Evolutionary conservation across 1,139 yeast species (phyloP), one percentile per base, ranked within the genome.

Genomic region (Suhomyces bribrorum): DNA sequence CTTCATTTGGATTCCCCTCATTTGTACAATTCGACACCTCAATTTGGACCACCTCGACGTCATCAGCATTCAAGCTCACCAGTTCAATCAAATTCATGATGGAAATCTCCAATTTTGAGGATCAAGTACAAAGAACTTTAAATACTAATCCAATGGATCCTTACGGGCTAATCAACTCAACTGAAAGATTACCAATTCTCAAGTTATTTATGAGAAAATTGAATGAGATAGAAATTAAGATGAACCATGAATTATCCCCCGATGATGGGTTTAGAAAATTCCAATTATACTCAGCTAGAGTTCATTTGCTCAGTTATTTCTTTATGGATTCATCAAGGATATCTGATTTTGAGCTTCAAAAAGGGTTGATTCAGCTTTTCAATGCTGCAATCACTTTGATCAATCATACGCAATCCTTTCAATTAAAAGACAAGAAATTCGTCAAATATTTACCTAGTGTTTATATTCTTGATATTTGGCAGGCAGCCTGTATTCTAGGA

Each of bases 1-100:
- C 95, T 1, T 85, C 95, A 7, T 89, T 89, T 62, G 98, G 98
- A 14, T 89, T 86, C 56, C 97, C 97, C 0, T 88, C 95, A 0
- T 88, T 89, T 60, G 89, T 86, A 2, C 87, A 83, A 44, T 87
- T 89, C 56, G 95, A 87, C 56, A 76, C 86, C 13, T 77, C 90
- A 0, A 77, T 84, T 4, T 69, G 84, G 57, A 73, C 76, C 14
- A 45, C 72, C 73, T 30, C 40, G 28, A 29, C 44, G 24, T 24
- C 43, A 23, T 25, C 41, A 26, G 37, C 39, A 23, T 38, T 40
- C 40, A 42, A 39, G n/a, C 64, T 88, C 14, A 89, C 96, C 0
- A 61, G 64, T 24, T 66, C 81, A 7, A 71, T 90, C 31, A 73
- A 77, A 39, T 87, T 81, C 48, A 83, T 88, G 86, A 77, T 86